Conservation (phyloP, 164 flowering plant genomes). For the Tetracentron sinense region DNA sequence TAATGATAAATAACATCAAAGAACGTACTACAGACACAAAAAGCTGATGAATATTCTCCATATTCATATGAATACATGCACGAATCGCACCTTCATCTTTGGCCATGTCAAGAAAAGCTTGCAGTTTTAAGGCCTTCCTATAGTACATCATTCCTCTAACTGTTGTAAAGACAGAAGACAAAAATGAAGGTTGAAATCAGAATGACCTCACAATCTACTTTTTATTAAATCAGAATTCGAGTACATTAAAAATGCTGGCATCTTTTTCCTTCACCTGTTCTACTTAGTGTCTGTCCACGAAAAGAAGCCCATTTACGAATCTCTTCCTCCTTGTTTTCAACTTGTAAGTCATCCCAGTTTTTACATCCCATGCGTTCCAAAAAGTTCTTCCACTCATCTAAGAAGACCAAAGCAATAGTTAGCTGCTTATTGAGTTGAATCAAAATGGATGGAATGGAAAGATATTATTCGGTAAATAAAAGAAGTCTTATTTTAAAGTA, state of each 20-base stretch:
- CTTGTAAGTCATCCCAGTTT: slow-evolving; percentile 31
- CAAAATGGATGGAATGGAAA: slow-evolving; percentile 1
- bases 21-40: too few species aligned
- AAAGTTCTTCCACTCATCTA: slow-evolving; percentile 92
- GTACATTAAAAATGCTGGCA: background rate
- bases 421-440: slow-evolving; percentile 2
- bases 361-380: slow-evolving; percentile 75
- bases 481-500: slow-evolving; percentile 1
- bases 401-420: slow-evolving; percentile 11
- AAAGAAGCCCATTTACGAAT: slow-evolving; percentile 86
- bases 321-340: slow-evolving; percentile 42
- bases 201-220: background rate
- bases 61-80: background rate
- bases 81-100: slow-evolving; percentile 56
- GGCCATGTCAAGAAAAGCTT: slow-evolving; percentile 92
- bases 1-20: too few species aligned
- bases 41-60: background rate
- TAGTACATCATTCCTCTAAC: slow-evolving; percentile 99
- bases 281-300: slow-evolving; percentile 80
- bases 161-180: slow-evolving; percentile 23
- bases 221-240: background rate
- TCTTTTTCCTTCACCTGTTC: slow-evolving; percentile 53
- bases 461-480: background rate
- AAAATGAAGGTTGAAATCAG: background rate
- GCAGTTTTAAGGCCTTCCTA: slow-evolving; percentile 76